These are phyloP conservation scores for Oehlia diaphana DNA, from an alignment of 192 early-diverging fungal species.

Conservation along the genomic window DNA sequence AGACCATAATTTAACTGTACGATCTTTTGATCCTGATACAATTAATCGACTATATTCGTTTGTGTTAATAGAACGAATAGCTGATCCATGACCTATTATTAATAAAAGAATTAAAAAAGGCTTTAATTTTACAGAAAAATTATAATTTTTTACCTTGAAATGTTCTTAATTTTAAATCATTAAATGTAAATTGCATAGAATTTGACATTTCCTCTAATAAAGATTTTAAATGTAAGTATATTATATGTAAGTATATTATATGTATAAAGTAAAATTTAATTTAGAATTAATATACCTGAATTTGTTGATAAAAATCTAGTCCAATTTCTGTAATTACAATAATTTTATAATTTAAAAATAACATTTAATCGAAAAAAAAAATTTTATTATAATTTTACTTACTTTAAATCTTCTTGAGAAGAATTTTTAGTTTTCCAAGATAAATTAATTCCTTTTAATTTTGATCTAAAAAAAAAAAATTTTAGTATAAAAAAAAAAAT, in stretches of 20 bases:
- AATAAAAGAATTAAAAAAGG: not conserved
- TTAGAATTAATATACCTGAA: conserved; percentile 34
- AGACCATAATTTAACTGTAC: conserved; percentile 66
- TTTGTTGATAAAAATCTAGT: conserved; percentile 62
- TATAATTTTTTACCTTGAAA: conserved; percentile 44
- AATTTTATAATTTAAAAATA: not conserved
- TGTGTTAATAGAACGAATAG: conserved; percentile 47
- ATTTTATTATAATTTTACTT: not conserved
- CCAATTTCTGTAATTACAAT: conserved; percentile 50
- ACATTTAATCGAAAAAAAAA: not conserved
- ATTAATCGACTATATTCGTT: conserved; percentile 56
- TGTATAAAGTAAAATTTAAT: not conserved
- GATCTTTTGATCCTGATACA: conserved; percentile 60
- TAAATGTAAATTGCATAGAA: conserved; percentile 63
- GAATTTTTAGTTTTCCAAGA: conserved; percentile 13
- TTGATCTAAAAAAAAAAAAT: conserved; percentile 19
- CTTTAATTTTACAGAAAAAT: too few species aligned
- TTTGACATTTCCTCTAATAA: conserved; percentile 62
- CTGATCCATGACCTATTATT: conserved; percentile 50
- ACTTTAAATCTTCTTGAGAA: conserved; percentile 31
- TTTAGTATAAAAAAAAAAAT: not conserved
- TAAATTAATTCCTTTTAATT: conserved; percentile 17
- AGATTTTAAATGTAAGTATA: not conserved
- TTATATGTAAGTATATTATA: not conserved
- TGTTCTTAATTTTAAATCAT: conserved; percentile 59